These are phyloP conservation scores for Mortierella sp. DNA, from an alignment of 371 early-diverging fungal genomes.

Conservation along the genomic window DNA sequence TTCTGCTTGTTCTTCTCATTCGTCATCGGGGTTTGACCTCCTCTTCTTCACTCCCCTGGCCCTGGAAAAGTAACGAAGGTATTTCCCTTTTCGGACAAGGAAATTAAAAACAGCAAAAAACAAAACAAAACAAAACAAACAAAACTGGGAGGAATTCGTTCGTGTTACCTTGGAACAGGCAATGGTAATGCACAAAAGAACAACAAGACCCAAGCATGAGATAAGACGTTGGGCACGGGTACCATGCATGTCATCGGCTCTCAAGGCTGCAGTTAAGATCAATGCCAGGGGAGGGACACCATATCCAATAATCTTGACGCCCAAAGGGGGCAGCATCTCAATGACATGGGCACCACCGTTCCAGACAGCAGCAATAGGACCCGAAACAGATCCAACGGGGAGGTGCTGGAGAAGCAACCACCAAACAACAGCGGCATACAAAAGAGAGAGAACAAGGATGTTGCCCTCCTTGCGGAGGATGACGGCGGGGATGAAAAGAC, in stretches of 20 bases:
- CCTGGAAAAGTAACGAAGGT: not conserved
- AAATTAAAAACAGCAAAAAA: not conserved
- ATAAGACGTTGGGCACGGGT: constrained; percentile 80
- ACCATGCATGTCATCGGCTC: constrained; percentile 68
- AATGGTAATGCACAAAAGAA: constrained; percentile 69
- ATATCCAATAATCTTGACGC: constrained; percentile 51
- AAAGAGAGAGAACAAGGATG: constrained; percentile 48
- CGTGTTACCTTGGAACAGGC: constrained; percentile 67
- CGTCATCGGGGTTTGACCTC: not conserved
- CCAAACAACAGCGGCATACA: constrained; percentile 71
- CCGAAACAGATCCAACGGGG: constrained; percentile 60
- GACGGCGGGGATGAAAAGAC: constrained; percentile 53
- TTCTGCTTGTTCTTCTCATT: not conserved
- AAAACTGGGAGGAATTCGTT: not conserved
- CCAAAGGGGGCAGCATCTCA: constrained; percentile 24
- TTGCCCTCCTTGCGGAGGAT: constrained; percentile 52
- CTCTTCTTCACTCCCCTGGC: not conserved
- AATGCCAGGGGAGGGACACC: constrained; percentile 61
- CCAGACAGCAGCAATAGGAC: constrained; percentile 59
- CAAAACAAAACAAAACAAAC: not conserved
- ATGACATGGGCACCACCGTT: constrained; percentile 37
- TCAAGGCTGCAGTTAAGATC: constrained; percentile 72
- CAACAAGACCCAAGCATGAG: constrained; percentile 80
- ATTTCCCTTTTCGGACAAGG: not conserved
- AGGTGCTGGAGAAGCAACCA: constrained; percentile 70